Base-by-base conservation (phyloP, 306 rosid species). In the Adenanthera pavonina region DNA sequence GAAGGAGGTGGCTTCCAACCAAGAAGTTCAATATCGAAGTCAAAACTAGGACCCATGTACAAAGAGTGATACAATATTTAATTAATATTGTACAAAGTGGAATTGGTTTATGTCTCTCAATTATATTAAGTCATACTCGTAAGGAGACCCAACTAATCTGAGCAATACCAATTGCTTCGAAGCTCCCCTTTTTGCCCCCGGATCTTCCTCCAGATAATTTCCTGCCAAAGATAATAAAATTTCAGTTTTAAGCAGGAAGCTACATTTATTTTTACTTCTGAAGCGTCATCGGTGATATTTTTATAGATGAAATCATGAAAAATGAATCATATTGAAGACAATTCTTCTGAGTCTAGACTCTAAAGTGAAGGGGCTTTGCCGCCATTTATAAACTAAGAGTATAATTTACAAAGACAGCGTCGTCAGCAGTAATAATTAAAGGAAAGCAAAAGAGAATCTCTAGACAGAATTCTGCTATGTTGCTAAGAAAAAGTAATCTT, bases 1-100 rank as follows among this genome's bases (percentile, higher is more conserved):
- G 11, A 71, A 77, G 79, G 86, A 84, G 82, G 83, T 85, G 89
- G 83, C 87, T 76, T 84, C 81, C 86, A 86, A 81, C 79, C 69
- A 76, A 7, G 61, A 73, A 68, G 75, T 76, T 86, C 34, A 30
- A 82, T 79, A 7, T 65, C 82, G 54, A 73, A 72, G 75, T 77
- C 84, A 60, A 83, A 67, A 62, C 61, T 61, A 34, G 80, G 91
- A 65, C 81, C 89, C 86, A 83, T 65, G 52, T 36, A 69, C 44
- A 69, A 20, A 71, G 73, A 69, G 49, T 80, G 75, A 64, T 77
- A 40, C 76, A 47, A 34, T 40, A 44, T 60, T 15, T 34, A 11
- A 61, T 60, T 48, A 30, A 49, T 35, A 61, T 69, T 44, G 41
- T 40, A 79, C 53, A 40, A 16, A 51, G 74, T 69, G 61, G 70